Evolutionary conservation across 2,329 filamentous ascomycete species (phyloP), one percentile per base, ranked within the genome.

Genomic region (Nannizziopsis arthrosporioides): DNA sequence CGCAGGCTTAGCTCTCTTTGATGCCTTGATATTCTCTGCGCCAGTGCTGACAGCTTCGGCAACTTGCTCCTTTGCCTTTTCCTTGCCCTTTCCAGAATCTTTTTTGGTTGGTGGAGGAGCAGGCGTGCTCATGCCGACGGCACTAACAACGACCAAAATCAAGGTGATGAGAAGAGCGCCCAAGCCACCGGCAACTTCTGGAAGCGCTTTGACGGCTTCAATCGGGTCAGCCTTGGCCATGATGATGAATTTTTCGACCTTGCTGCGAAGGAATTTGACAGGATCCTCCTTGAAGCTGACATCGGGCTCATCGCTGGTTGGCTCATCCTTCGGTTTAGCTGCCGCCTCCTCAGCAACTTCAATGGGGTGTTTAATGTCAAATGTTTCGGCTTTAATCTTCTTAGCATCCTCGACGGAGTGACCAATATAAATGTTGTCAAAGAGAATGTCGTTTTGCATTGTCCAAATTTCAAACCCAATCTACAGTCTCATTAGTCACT

Each of bases 401-500:
- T 84, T 81, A 54, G 92, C 92, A 58, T 98, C 92, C 64, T 87
- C 87, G 58, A 92, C 68, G 15, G 90, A 96, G 81, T 98, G 92
- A 55, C 92, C 92, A 67, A 98, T 88, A 80, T 96, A 98, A 76
- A 98, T 93, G 82, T 98, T 98, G 80, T 96, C 87, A 62, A 98
- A 96, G 62, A 95, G 83, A 60, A 98, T 96, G 65, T 95, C 85
- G 68, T 82, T 94, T 73, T 95, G 90, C 92, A 98, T 98, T 62
- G 92, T 96, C 92, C 92, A 98, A 73, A 98, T 90, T 72, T 98
- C 92, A 63, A 96, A 96, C 61, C 92, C 92, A 72, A 96, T 89
- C 84, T 88, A 63, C 15, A 11, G 42, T 10, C 41, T 48, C 30
- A 7, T 22, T 34, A 42, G 51, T 59, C 51, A 53, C 32, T 44